A percentile compares a stretch with the other conserved stretches of the same genome.
phyloP scores from a whole-genome alignment of 257 asterid genomes.

The Solanum appendiculatum region DNA sequence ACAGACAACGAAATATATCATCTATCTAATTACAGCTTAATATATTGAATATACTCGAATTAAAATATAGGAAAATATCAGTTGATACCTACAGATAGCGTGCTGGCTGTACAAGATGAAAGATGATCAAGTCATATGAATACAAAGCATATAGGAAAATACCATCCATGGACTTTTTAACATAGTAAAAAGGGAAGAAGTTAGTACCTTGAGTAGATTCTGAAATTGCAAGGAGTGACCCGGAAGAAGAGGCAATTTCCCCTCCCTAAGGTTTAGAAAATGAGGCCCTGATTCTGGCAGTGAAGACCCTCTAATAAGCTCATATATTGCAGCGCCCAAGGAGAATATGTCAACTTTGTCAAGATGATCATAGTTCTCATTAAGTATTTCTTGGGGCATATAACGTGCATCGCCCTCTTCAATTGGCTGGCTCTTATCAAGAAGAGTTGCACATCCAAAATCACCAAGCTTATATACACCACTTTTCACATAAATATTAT shows the following conservation, averaged over 20 bases:
- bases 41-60: not conserved
- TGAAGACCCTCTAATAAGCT: constrained; percentile 66
- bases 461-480: constrained; percentile 90
- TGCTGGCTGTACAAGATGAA: not conserved
- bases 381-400: constrained; percentile 94
- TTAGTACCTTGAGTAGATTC: constrained; percentile 70
- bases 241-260: constrained; percentile 90
- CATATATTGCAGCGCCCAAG: constrained; percentile 77
- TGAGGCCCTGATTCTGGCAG: constrained; percentile 70
- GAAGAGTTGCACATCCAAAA: constrained; percentile 86
- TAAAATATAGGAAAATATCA: not conserved
- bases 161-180: not conserved
- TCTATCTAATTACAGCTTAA: not conserved
- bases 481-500: constrained; percentile 75
- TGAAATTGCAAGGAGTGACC: constrained; percentile 86
- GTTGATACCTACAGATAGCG: not conserved
- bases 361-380: constrained; percentile 74
- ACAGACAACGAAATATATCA: not conserved
- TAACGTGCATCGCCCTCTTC: constrained; percentile 99
- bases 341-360: constrained; percentile 90
- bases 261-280: constrained; percentile 66
- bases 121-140: not conserved
- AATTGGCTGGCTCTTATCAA: constrained; percentile 67
- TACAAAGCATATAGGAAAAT: not conserved
- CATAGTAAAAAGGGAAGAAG: not conserved